Percentiles rank a stretch among this genome's conserved stretches.
Evolutionary conservation across 164 flowering plant species (phyloP).

Genomic region (Tetracentron sinense): DNA sequence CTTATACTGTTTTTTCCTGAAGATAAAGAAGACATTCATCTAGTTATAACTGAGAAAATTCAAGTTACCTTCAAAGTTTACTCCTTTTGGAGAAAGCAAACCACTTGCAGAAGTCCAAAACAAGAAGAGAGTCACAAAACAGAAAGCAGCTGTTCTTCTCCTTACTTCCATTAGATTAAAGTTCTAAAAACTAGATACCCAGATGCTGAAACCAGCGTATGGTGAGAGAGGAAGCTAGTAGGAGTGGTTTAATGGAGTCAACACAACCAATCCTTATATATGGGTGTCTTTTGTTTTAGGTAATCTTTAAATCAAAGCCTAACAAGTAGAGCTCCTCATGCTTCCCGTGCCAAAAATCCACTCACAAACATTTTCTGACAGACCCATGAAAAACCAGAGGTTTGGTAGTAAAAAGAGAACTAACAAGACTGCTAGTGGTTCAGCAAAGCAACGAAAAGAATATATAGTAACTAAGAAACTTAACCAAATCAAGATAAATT

Average conservation of each 20-base stretch:
- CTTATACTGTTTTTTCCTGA: too few relatives aligned
- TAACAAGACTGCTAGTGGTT: slow-evolving; percentile 60
- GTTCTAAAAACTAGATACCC: slow-evolving; percentile 4
- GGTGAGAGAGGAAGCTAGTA: slow-evolving; percentile 1
- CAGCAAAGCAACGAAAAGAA: slow-evolving; percentile 25
- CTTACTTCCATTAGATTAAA: slow-evolving; percentile 15
- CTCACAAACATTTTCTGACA: slow-evolving; percentile 31
- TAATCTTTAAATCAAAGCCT: slow-evolving; percentile 12
- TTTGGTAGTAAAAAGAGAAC: slow-evolving; percentile 28
- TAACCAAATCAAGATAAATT: neutral
- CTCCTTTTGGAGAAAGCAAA: slow-evolving; percentile 52
- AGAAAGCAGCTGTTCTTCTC: slow-evolving; percentile 13
- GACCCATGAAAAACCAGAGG: slow-evolving; percentile 24
- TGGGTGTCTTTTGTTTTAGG: slow-evolving; percentile 7
- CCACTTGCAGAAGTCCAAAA: slow-evolving; percentile 35
- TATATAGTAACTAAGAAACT: slow-evolving; percentile 15
- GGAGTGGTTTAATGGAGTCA: too few relatives aligned
- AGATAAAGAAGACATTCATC: neutral
- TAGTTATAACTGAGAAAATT: neutral
- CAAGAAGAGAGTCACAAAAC: slow-evolving; percentile 24
- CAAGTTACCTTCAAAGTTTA: slow-evolving; percentile 70
- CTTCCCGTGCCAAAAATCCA: slow-evolving; percentile 22
- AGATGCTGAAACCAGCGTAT: slow-evolving; percentile 8
- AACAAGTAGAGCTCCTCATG: slow-evolving; percentile 9
- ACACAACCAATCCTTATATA: too few relatives aligned